These are phyloP conservation scores for Ploettnerulaceae sp. DNA, from an alignment of 2,329 filamentous ascomycete species.

Conservation along the genomic window DNA sequence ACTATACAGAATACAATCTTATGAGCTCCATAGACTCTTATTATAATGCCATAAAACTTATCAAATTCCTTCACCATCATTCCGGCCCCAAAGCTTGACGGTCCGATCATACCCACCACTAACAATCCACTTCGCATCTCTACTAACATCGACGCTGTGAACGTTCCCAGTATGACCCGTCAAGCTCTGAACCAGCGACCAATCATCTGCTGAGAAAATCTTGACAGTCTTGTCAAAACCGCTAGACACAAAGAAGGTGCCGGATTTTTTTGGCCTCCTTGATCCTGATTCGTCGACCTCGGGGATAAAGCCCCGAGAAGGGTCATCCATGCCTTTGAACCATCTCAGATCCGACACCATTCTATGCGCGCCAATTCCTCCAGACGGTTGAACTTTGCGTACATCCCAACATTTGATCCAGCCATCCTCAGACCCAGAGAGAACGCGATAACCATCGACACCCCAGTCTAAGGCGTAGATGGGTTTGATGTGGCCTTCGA, in stretches of 20 bases:
- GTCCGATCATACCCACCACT: slow-evolving; percentile 92
- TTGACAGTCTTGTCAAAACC: slow-evolving; percentile 96
- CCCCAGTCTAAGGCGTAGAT: slow-evolving; percentile 94
- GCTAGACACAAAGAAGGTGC: slow-evolving; percentile 84
- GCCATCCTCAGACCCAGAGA: slow-evolving; percentile 89
- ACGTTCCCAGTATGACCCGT: slow-evolving; percentile 91
- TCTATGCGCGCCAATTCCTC: slow-evolving; percentile 83
- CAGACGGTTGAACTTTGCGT: slow-evolving; percentile 76
- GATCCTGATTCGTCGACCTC: slow-evolving; percentile 61
- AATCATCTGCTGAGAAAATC: slow-evolving; percentile 94
- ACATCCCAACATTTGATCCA: slow-evolving; percentile 99
- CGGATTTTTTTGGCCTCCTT: slow-evolving; percentile 72
- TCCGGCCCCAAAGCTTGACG: slow-evolving; percentile 92
- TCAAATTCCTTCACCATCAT: slow-evolving; percentile 58
- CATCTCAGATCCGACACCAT: slow-evolving; percentile 90
- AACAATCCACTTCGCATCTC: slow-evolving; percentile 85
- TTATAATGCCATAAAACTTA: neutral
- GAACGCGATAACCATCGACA: slow-evolving; percentile 80
- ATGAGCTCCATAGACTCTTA: neutral
- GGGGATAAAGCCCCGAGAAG: slow-evolving; percentile 55
- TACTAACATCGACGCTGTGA: slow-evolving; percentile 81
- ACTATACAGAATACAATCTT: neutral
- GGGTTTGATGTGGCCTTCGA: slow-evolving; percentile 82
- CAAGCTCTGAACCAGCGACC: slow-evolving; percentile 81
- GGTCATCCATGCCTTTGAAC: slow-evolving; percentile 83